phyloP scores from a whole-genome alignment of 768 basidiomycete species.

The Rhodocollybia butyracea region DNA sequence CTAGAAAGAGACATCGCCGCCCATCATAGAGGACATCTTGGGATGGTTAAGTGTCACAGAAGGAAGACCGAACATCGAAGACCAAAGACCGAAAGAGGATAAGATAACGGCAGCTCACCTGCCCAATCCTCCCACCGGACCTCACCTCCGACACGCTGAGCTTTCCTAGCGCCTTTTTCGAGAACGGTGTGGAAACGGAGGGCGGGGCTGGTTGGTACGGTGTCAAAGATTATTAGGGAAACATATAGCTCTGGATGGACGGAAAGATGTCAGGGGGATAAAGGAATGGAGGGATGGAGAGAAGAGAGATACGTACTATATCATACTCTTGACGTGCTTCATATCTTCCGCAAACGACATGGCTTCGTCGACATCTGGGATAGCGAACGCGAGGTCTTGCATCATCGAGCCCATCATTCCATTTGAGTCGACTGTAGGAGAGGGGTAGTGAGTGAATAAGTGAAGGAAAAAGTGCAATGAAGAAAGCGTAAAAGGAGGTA shows the following conservation, averaged over 20 bases:
- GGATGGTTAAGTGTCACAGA: no score
- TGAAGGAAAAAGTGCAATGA: no score
- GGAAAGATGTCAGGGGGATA: neutral
- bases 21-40: constrained; percentile 99
- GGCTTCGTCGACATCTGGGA: constrained; percentile 98
- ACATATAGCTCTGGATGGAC: no score
- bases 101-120: constrained; percentile 33
- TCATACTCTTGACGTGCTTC: no score
- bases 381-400: constrained; percentile 99
- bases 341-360: constrained; percentile 99
- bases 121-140: constrained; percentile 96
- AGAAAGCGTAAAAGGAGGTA: no score
- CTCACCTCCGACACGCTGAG: constrained; percentile 87
- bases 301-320: no score
- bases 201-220: constrained; percentile 97
- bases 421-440: constrained; percentile 67
- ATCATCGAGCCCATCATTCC: constrained; percentile 99
- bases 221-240: constrained; percentile 99
- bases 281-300: neutral
- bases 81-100: neutral
- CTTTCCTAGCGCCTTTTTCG: constrained; percentile 95
- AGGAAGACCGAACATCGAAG: neutral
- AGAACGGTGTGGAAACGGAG: constrained; percentile 94
- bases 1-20: constrained; percentile 83
- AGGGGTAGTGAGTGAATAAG: neutral